Evolutionary conservation across 352 stramenopile species (phyloP).

Genomic region (Globisporangium nunn): DNA sequence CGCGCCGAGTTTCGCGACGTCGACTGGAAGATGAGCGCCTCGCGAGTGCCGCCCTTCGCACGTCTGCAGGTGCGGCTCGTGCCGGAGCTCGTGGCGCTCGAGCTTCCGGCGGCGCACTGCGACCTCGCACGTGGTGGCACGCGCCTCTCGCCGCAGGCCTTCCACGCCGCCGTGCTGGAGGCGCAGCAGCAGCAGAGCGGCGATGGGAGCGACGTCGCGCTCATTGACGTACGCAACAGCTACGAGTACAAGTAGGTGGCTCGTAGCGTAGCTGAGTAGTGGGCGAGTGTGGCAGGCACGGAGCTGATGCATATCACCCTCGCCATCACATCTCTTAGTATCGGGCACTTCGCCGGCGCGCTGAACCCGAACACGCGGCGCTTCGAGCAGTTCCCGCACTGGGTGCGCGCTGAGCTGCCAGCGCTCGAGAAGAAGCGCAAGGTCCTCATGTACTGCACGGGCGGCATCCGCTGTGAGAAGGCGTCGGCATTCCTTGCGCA

Average conservation of each 20-base stretch:
- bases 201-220: slow-evolving; percentile 19
- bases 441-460: slow-evolving; percentile 86
- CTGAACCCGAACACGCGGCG: slow-evolving; percentile 76
- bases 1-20: slow-evolving; percentile 26
- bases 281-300: neutral
- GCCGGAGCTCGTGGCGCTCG: slow-evolving; percentile 73
- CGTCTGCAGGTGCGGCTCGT: slow-evolving; percentile 64
- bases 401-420: slow-evolving; percentile 46
- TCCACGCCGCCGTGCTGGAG: slow-evolving; percentile 36
- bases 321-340: slow-evolving; percentile 11
- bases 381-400: slow-evolving; percentile 75
- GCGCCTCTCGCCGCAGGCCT: slow-evolving; percentile 60
- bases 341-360: slow-evolving; percentile 67
- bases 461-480: slow-evolving; percentile 82
- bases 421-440: slow-evolving; percentile 55
- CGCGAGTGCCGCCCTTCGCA: slow-evolving; percentile 39
- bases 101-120: slow-evolving; percentile 47
- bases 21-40: slow-evolving; percentile 81
- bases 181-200: neutral
- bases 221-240: slow-evolving; percentile 73
- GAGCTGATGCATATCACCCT: neutral
- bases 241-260: slow-evolving; percentile 70
- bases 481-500: slow-evolving; percentile 71
- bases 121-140: slow-evolving; percentile 31
- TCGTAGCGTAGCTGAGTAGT: neutral